These are phyloP conservation scores for Besnoitia besnoiti DNA, from an alignment of 169 alveolate species.

Conservation along the genomic window DNA sequence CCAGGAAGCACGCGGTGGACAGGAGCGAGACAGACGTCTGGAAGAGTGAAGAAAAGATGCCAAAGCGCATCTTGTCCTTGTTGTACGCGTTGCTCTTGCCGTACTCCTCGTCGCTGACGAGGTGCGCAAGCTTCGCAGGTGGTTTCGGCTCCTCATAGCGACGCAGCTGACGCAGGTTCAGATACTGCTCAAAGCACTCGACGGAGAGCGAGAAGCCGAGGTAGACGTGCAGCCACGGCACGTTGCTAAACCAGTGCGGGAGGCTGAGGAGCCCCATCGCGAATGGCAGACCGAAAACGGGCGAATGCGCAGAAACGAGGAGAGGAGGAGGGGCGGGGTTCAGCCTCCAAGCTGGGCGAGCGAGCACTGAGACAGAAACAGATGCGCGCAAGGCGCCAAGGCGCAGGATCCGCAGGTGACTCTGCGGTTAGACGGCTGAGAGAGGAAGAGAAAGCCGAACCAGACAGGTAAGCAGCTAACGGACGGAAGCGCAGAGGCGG, in stretches of 20 bases:
- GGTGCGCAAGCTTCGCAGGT: constrained; percentile 21
- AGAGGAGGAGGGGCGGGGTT: background rate
- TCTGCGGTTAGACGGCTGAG: too few species aligned
- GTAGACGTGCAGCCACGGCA: constrained; percentile 68
- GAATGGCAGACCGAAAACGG: background rate
- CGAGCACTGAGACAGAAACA: background rate
- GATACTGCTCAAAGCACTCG: constrained; percentile 68
- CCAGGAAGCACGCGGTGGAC: constrained; percentile 53
- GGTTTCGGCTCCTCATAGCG: constrained; percentile 31
- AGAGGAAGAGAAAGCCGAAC: background rate
- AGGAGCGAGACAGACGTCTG: constrained; percentile 38
- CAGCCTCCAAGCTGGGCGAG: background rate
- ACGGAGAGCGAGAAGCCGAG: constrained; percentile 60
- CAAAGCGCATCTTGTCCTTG: constrained; percentile 67
- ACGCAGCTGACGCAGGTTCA: constrained; percentile 57
- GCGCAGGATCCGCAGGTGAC: background rate
- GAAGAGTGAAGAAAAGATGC: constrained; percentile 57
- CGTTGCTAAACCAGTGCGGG: constrained; percentile 52
- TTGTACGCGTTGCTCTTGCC: constrained; percentile 64
- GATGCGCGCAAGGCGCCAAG: too few species aligned
- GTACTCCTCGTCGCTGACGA: constrained; percentile 51
- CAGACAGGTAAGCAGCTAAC: background rate
- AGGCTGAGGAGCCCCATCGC: background rate
- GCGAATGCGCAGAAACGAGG: background rate
- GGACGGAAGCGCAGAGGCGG: background rate